Percentiles rank a stretch among this genome's conserved stretches.
phyloP scores from a whole-genome alignment of 2,329 filamentous ascomycete genomes.

The Fusarium circinatum region DNA sequence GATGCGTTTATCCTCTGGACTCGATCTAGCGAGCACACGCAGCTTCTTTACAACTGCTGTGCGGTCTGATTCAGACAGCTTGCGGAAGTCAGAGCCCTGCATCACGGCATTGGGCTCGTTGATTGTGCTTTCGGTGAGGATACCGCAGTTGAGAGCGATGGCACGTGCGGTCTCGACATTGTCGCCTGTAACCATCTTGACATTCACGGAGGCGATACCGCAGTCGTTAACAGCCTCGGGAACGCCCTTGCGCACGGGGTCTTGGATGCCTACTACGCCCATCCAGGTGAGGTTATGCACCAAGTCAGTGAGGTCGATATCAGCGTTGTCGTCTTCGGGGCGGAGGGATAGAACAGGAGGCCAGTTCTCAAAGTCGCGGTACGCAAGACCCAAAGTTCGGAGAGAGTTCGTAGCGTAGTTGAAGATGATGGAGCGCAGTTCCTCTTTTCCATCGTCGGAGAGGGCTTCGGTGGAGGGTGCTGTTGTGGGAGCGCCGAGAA shows the following conservation, averaged over 20 bases:
- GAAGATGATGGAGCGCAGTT: constrained; percentile 63
- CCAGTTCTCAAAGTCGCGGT: constrained; percentile 77
- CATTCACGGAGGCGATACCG: constrained; percentile 71
- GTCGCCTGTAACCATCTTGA: constrained; percentile 70
- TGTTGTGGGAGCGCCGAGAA: constrained; percentile 64
- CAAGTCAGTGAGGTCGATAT: constrained; percentile 62
- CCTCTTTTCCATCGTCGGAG: constrained; percentile 59
- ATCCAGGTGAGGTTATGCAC: constrained; percentile 54
- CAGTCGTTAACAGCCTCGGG: constrained; percentile 70
- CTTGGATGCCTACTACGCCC: constrained; percentile 70
- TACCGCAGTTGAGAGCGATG: constrained; percentile 56
- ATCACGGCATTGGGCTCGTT: constrained; percentile 57
- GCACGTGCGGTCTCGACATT: constrained; percentile 58
- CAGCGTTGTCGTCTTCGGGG: constrained; percentile 63
- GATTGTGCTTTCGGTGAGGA: constrained; percentile 69
- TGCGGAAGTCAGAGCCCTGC: constrained; percentile 64
- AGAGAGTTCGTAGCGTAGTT: constrained; percentile 72
- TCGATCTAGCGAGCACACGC: constrained; percentile 75
- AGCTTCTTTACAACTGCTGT: constrained; percentile 68
- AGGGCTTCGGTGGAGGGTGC: constrained; percentile 10
- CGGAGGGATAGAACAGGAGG: constrained; percentile 69
- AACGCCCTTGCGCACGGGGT: constrained; percentile 72
- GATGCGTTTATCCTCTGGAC: constrained; percentile 74
- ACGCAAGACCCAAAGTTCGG: constrained; percentile 77
- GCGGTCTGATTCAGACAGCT: constrained; percentile 60